Percentiles rank a stretch among this genome's conserved stretches.
Conservation (phyloP, 2,329 filamentous ascomycete genomes). For the Orbilia ellipsospora region DNA sequence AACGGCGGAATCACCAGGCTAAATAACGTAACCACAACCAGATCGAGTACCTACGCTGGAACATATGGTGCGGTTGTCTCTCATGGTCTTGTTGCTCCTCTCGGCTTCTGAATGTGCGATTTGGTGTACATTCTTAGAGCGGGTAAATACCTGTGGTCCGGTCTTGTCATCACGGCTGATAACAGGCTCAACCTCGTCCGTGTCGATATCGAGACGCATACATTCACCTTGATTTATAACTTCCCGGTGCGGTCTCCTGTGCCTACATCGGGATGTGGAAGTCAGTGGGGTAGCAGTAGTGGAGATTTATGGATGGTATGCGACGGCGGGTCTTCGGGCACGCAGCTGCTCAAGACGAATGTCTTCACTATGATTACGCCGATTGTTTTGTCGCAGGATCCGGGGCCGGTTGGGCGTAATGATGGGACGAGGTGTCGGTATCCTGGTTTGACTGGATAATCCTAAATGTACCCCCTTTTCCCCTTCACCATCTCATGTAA, state of each 20-base stretch:
- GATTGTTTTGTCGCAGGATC: too few species aligned
- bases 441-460: too few species aligned
- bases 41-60: background rate
- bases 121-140: background rate
- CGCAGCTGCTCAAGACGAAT: too few species aligned
- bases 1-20: background rate
- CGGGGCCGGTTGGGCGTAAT: too few species aligned
- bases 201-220: constrained; percentile 5
- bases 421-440: too few species aligned
- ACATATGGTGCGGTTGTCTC: background rate
- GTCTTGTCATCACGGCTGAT: background rate
- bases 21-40: background rate
- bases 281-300: too few species aligned
- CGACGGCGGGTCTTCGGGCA: too few species aligned
- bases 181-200: background rate
- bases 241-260: too few species aligned
- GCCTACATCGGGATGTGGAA: too few species aligned
- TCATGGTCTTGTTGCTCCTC: background rate
- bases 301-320: too few species aligned
- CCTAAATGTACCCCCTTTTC: background rate
- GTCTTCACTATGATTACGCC: too few species aligned
- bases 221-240: background rate
- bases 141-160: constrained; percentile 3
- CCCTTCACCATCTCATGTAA: too few species aligned
- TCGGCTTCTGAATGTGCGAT: background rate